Conservation (phyloP, 495 filamentous ascomycete species). For the Podospora bellae-mahoneyi region DNA sequence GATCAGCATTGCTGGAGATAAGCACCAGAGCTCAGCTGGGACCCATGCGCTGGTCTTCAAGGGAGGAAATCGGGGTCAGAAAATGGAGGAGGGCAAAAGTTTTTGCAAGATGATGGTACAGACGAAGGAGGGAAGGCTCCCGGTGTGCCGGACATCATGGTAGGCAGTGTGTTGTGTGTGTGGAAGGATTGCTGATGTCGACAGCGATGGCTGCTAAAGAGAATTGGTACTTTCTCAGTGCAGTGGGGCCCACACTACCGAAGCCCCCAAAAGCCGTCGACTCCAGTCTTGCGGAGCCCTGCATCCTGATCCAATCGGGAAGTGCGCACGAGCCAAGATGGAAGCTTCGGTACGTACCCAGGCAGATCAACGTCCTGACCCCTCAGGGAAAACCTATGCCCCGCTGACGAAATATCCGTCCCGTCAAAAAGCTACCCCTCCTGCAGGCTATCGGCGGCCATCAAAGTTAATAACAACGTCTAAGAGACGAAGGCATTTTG, state of each 20-base stretch:
- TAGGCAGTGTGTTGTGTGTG: not conserved
- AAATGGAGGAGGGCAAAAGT: not conserved
- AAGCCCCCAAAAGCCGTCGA: conserved; percentile 12
- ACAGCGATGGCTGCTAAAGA: conserved; percentile 1
- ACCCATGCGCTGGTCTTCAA: conserved; percentile 4
- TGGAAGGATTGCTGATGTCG: not conserved
- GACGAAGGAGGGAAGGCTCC: not conserved
- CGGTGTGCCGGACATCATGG: not conserved
- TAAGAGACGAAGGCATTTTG: not conserved
- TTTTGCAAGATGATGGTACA: not conserved
- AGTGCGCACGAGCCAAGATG: conserved; percentile 19
- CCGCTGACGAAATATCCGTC: conserved; percentile 25
- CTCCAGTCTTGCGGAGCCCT: conserved; percentile 19
- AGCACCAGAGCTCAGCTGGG: not conserved
- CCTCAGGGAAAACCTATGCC: conserved; percentile 11
- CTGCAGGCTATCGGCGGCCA: not conserved
- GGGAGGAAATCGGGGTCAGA: not conserved
- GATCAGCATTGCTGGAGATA: conserved; percentile 4
- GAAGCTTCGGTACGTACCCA: not conserved
- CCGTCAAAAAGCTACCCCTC: conserved; percentile 10
- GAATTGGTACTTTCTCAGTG: conserved; percentile 28
- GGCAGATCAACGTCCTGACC: conserved; percentile 5
- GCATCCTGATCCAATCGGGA: conserved; percentile 7
- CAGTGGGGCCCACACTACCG: conserved; percentile 27
- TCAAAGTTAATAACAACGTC: not conserved